A percentile compares a stretch with the other conserved stretches of the same genome.
phyloP scores from a whole-genome alignment of 2,329 filamentous ascomycete species.

The Fonsecaea pedrosoi region DNA sequence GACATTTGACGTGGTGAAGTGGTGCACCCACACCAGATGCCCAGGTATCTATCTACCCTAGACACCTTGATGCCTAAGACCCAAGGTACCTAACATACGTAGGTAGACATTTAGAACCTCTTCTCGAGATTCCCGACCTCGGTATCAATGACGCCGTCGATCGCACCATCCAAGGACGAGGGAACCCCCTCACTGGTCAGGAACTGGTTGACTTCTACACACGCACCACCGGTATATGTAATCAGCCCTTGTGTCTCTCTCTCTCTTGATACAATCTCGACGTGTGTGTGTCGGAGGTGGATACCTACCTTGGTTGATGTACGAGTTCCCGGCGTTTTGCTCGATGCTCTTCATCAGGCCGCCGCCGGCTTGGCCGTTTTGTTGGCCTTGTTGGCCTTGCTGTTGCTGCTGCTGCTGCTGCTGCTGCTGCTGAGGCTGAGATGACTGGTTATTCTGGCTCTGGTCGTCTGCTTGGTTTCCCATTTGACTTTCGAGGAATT shows the following conservation, averaged over 20 bases:
- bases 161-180: slow-evolving; percentile 4
- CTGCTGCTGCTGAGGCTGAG: background rate
- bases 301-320: slow-evolving; percentile 18
- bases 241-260: no score
- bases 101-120: slow-evolving; percentile 1
- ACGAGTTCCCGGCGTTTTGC: slow-evolving; percentile 20
- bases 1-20: no score
- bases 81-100: no score
- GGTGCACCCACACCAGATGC: no score
- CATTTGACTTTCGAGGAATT: slow-evolving; percentile 11
- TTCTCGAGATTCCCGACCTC: slow-evolving; percentile 22
- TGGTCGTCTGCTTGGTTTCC: background rate
- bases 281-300: background rate
- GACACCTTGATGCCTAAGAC: no score
- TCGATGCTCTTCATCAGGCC: slow-evolving; percentile 15
- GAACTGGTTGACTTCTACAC: slow-evolving; percentile 15
- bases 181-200: slow-evolving; percentile 15
- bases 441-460: background rate
- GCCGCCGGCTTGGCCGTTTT: slow-evolving; percentile 2
- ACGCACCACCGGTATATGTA: no score
- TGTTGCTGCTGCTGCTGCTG: no score
- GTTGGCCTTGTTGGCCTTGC: slow-evolving; percentile 3
- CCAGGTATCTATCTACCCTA: no score
- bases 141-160: slow-evolving; percentile 16
- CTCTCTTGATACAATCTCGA: background rate